phyloP scores from a whole-genome alignment of 306 rosid genomes.

The Castanopsis chinensis region DNA sequence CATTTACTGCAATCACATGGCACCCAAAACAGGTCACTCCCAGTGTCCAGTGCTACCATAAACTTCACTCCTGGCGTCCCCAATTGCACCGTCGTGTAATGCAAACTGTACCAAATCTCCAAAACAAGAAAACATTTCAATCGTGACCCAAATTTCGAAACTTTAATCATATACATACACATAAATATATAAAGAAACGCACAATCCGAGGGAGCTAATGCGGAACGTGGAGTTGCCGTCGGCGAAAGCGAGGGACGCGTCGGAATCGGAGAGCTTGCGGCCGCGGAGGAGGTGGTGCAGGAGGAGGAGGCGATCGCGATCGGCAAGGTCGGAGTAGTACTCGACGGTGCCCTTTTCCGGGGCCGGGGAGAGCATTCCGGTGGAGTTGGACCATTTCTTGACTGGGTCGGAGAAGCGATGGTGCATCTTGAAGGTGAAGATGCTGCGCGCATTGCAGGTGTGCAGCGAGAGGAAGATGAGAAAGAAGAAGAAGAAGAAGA shows the following conservation, averaged over 20 bases:
- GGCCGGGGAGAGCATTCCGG: conserved; percentile 39
- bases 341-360: conserved; percentile 71
- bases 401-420: conserved; percentile 87
- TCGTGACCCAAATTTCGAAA: not conserved
- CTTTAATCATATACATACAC: not conserved
- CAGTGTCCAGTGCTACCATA: conserved; percentile 95
- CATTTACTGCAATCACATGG: conserved; percentile 89
- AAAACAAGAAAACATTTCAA: not conserved
- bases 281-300: conserved; percentile 62
- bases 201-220: conserved; percentile 86
- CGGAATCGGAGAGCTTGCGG: conserved; percentile 56
- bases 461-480: conserved; percentile 22
- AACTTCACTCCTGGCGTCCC: conserved; percentile 95
- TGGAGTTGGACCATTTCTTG: conserved; percentile 54
- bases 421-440: conserved; percentile 92
- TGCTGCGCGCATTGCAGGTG: conserved; percentile 40
- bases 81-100: conserved; percentile 81
- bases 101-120: conserved; percentile 61
- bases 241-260: conserved; percentile 65
- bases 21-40: conserved; percentile 94
- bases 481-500: conserved; percentile 8
- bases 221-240: conserved; percentile 75
- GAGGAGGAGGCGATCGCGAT: conserved; percentile 64
- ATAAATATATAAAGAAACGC: not conserved
- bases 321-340: conserved; percentile 69